Evolutionary conservation across 805 yeast species (phyloP), one percentile per base, ranked within the genome.

Genomic region (Ogataea kodamae): DNA sequence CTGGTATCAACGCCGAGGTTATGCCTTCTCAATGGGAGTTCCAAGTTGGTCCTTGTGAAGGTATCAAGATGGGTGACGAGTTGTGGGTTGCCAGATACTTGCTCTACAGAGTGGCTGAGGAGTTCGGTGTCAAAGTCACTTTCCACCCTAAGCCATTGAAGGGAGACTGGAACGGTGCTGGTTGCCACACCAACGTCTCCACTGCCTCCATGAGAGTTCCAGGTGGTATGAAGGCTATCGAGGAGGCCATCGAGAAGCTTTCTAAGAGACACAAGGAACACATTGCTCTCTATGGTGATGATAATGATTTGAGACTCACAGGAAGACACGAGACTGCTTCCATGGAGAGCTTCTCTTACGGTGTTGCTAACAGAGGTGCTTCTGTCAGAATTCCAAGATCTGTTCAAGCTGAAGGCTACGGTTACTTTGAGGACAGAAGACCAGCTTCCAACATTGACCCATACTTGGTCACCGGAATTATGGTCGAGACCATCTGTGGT

Each of bases 11-110:
- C 66, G 98, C 97, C 54, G 98, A 90, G 75, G 98, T 90, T 48
- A 92, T 90, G 97, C 98, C 98, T 42, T 88, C 97, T 42, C 98
- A 90, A 76, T 90, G 98, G 98, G 98, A 90, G 74, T 90, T 85
- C 85, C 98, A 90, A 76, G 97, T 90, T 51, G 98, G 98, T 57
- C 97, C 98, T 49, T 87, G 96, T 67, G 76, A 68, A 48, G 98
- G 98, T 59, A 90, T 92, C 62, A 65, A 68, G 52, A 90, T 90
- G 97, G 97, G 97, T 64, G 98, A 90, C 66, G 82, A 90, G 67
- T 77, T 92, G 62, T 90, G 97, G 90, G 76, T 89, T 60, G 92
- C 96, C 42, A 81, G 98, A 68, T 92, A 86, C 66, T 71, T 92
- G 55, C 72, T 92, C 60, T 79, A 78, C 69, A 82, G 97, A 70